Base-by-base conservation (phyloP, 768 basidiomycete genomes). In the Trametes cubensis region DNA sequence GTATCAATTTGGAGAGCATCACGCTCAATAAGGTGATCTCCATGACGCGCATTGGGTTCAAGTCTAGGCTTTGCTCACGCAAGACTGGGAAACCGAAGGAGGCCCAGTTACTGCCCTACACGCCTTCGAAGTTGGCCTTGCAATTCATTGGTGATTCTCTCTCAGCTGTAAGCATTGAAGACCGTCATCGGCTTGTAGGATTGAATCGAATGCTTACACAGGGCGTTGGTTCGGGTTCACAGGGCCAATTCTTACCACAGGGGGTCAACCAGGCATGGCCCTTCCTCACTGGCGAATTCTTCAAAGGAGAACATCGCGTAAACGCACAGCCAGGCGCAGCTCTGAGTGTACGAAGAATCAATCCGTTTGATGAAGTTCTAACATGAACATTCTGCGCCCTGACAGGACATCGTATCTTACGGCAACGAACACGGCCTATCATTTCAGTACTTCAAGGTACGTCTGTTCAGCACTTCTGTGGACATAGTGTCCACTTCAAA, bases 71-170 rank as follows among this genome's bases (percentile, higher is more conserved):
- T 41, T 34, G 18, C 6, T 13, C 21, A 15, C n/a, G 44, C 1
- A 45, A 21, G 23, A 26, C 14, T 25, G 0, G 48, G 30, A 49
- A 39, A 1, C 15, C 6, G 14, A 30, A 84, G 83, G 83, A 78
- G 50, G 83, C 84, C 1, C 60, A 66, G 14, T 68, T 85, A 0
- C 70, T 79, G 13, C 77, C 79, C 1, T 85, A 84, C 65, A 71
- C 66, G 7, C 81, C 81, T 0, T 79, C 79, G 4, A 73, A 74
- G 40, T 69, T 84, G 11, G 70, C 73, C 1, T 83, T 85, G 62
- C 82, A 84, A 64, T 84, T 84, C 66, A 83, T 86, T 45, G 84
- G 85, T 0, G 83, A 85, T 66, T 84, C 84, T 2, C 69, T 84
- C 6, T 84, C 84, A 17, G 80, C 84, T 46, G 83, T 84, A 66